Base-by-base conservation (phyloP, 2,329 filamentous ascomycete genomes). In the Microsporum audouinii region DNA sequence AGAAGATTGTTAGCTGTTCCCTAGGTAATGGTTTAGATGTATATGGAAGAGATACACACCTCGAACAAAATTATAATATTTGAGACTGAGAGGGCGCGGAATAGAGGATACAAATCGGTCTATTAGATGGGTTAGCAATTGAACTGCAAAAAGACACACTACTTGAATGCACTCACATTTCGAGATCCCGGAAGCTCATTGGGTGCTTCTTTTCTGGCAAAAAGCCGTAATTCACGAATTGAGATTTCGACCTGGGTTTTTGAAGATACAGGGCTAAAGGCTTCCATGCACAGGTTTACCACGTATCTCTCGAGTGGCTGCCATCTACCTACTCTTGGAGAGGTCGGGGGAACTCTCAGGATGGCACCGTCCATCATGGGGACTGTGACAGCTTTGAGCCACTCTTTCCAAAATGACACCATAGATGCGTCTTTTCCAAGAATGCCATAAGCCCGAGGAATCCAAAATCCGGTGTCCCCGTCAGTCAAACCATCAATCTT, bases 361-460 rank as follows among this genome's bases (percentile, higher is more conserved):
- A 99, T 80, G 12, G 82, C 85, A 23, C 92, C 90, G 70, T 95
- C 91, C 0, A 86, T 91, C 94, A 97, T 99, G 33, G 94, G 94
- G 27, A 96, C 89, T n/a, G 94, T 80, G 7, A 97, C 83, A 5
- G 92, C 91, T 73, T 90, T 88, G 56, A 99, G 82, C 94, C 94
- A 99, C 72, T 99, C 94, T 74, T 97, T 97, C 91, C 92, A 99
- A 76, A 99, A 97, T 36, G 85, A 84, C 65, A 91, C 91, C 75
- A 95, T 83, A 63, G 85, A 87, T 10, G 81, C 80, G 71, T 99
- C 94, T 64, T 89, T 83, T 38, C 94, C 94, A 64, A 99, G 80
- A 64, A 99, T 87, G 62, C 94, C 94, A 71, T 95, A 99, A 0
- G 92, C 91, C 65, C 94, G 83, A 17, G 94, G 94, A 58, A 90